These are phyloP conservation scores for Hypomontagnella submonticulosa DNA, from an alignment of 495 filamentous ascomycete genomes.

Conservation along the genomic window DNA sequence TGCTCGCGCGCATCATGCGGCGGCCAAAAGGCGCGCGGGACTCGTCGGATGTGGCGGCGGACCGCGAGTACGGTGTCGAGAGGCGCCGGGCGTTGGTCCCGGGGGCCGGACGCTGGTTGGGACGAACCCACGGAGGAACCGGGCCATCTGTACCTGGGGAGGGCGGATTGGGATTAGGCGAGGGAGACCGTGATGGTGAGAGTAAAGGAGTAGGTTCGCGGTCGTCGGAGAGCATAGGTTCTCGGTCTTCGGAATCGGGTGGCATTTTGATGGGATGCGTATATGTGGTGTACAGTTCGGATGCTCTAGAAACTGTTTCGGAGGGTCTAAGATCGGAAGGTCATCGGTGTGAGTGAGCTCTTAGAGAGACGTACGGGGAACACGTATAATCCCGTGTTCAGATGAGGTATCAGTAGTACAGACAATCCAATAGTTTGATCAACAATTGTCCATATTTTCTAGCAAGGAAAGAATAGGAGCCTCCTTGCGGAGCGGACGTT, in stretches of 20 bases:
- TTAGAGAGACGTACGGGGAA: constrained; percentile 7
- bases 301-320: constrained; percentile 12
- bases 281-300: not conserved
- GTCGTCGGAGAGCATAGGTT: constrained; percentile 39
- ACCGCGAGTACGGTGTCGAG: constrained; percentile 39
- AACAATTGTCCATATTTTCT: constrained; percentile 29
- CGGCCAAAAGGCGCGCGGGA: constrained; percentile 31
- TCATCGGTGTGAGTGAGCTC: constrained; percentile 2
- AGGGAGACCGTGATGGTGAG: constrained; percentile 31
- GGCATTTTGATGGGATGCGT: constrained; percentile 39
- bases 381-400: not conserved
- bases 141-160: constrained; percentile 19
- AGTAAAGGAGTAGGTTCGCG: constrained; percentile 20
- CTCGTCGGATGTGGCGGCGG: constrained; percentile 39
- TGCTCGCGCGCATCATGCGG: constrained; percentile 32
- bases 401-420: constrained; percentile 8
- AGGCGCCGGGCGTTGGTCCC: constrained; percentile 24
- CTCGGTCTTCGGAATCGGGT: constrained; percentile 41
- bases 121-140: constrained; percentile 38
- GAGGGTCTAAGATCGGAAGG: not conserved
- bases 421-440: constrained; percentile 2
- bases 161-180: constrained; percentile 21
- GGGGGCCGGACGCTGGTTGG: constrained; percentile 25
- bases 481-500: not conserved
- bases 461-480: constrained; percentile 6